Percentiles rank a stretch among this genome's conserved stretches.
phyloP scores from a whole-genome alignment of 352 stramenopile species.

The Blastocystis sp. region DNA sequence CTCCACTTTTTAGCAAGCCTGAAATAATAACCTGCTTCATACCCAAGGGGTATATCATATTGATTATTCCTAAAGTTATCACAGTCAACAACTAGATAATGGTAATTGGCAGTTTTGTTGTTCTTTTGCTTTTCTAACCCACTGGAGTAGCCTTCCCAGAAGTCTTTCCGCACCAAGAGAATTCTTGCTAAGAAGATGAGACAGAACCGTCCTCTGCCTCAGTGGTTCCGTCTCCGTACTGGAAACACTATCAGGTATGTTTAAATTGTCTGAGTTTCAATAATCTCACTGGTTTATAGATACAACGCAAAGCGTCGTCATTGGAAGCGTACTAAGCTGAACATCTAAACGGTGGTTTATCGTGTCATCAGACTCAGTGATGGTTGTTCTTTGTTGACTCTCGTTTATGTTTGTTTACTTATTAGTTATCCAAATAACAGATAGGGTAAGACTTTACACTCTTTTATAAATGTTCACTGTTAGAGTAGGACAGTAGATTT shows the following conservation, averaged over 20 bases:
- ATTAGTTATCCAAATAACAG: slow-evolving; percentile 13
- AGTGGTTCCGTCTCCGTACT: slow-evolving; percentile 98
- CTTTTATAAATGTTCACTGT: slow-evolving; percentile 52
- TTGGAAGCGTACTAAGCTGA: slow-evolving; percentile 99
- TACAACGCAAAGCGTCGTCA: slow-evolving; percentile 99
- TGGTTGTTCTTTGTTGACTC: slow-evolving; percentile 62
- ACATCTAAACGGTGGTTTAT: slow-evolving; percentile 85
- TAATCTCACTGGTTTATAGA: slow-evolving; percentile 72
- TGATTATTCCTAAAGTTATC: slow-evolving; percentile 13
- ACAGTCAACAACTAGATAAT: slow-evolving; percentile 66
- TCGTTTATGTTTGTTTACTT: slow-evolving; percentile 37
- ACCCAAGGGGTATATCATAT: slow-evolving; percentile 1
- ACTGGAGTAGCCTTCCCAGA: slow-evolving; percentile 87
- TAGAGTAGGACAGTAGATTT: slow-evolving; percentile 33
- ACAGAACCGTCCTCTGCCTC: slow-evolving; percentile 98
- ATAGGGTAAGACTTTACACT: background rate
- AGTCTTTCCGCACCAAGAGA: slow-evolving; percentile 98
- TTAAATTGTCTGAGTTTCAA: background rate
- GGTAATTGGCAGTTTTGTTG: slow-evolving; percentile 32
- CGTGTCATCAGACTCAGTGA: slow-evolving; percentile 31
- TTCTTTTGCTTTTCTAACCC: background rate
- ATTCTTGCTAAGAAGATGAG: slow-evolving; percentile 99
- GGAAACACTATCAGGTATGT: slow-evolving; percentile 93
- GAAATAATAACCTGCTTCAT: background rate
- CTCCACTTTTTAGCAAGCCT: background rate